Conservation (phyloP, 2,329 filamentous ascomycete species). For the Chrysosporium keratinophilum region DNA sequence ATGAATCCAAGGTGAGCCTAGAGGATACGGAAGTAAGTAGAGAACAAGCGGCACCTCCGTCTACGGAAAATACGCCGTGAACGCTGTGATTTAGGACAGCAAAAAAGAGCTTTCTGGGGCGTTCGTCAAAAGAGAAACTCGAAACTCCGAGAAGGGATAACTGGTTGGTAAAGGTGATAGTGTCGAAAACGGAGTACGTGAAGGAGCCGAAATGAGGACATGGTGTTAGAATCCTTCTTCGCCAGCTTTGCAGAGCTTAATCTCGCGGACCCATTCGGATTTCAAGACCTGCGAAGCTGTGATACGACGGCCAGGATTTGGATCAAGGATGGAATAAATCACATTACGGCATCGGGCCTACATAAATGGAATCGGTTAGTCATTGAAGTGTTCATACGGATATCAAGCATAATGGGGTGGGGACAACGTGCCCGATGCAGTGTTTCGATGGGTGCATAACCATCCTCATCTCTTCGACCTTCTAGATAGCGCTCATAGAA, state of each 20-base stretch:
- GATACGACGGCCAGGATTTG: slow-evolving; percentile 82
- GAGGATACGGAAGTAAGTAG: neutral
- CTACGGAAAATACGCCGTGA: neutral
- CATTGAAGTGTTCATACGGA: slow-evolving; percentile 5
- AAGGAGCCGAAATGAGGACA: neutral
- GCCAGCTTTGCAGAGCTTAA: slow-evolving; percentile 91
- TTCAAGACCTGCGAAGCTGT: slow-evolving; percentile 94
- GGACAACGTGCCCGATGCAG: slow-evolving; percentile 69
- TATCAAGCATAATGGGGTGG: slow-evolving; percentile 7
- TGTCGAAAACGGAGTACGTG: no score
- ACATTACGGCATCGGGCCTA: slow-evolving; percentile 96
- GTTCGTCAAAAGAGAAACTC: neutral
- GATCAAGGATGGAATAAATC: slow-evolving; percentile 96
- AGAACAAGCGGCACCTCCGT: neutral
- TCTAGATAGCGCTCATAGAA: slow-evolving; percentile 93
- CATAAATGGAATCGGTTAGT: slow-evolving; percentile 15
- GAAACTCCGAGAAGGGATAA: no score
- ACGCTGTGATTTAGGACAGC: neutral
- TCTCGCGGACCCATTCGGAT: slow-evolving; percentile 97
- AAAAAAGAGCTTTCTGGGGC: neutral
- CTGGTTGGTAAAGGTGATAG: no score
- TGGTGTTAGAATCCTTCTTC: slow-evolving; percentile 69
- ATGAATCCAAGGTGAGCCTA: neutral
- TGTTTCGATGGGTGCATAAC: slow-evolving; percentile 92
- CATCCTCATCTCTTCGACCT: slow-evolving; percentile 84